These are phyloP conservation scores for Zygoascus hellenicus DNA, from an alignment of 1,139 yeast species.

Conservation along the genomic window DNA sequence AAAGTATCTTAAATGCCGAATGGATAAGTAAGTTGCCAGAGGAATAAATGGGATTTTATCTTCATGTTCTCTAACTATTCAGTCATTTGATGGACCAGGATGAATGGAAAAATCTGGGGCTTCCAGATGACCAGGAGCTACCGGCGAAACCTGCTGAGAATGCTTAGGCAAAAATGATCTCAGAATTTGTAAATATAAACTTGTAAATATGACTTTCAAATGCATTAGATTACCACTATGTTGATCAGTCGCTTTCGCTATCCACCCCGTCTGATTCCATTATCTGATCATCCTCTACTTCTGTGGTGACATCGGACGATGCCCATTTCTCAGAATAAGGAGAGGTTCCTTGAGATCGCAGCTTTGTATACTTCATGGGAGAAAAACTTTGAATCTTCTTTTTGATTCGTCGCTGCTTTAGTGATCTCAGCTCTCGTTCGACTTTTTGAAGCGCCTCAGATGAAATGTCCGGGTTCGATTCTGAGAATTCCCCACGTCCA, in stretches of 20 bases:
- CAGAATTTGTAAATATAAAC: too few relatives aligned
- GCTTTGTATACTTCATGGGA: background rate
- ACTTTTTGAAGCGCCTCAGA: background rate
- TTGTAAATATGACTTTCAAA: too few relatives aligned
- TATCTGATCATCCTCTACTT: conserved; percentile 7
- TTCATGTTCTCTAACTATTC: conserved; percentile 8
- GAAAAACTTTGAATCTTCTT: background rate
- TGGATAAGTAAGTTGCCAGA: conserved; percentile 51
- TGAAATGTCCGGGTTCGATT: too few relatives aligned
- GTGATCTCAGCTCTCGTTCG: background rate
- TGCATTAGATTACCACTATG: background rate
- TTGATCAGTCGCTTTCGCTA: conserved; percentile 1
- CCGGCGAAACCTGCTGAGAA: conserved; percentile 6
- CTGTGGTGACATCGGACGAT: conserved; percentile 3
- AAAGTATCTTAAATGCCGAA: conserved; percentile 74
- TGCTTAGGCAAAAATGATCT: too few relatives aligned
- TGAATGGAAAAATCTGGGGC: conserved; percentile 77
- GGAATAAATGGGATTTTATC: background rate
- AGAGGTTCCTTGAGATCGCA: background rate
- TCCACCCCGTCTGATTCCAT: conserved; percentile 4
- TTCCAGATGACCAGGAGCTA: conserved; percentile 55
- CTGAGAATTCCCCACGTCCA: too few relatives aligned
- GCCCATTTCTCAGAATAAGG: background rate
- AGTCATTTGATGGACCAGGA: conserved; percentile 73
- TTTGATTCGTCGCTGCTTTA: background rate